Evolutionary conservation across 371 early-diverging fungal species (phyloP), one percentile per base, ranked within the genome.

Genomic region (Chytridium lagenaria): DNA sequence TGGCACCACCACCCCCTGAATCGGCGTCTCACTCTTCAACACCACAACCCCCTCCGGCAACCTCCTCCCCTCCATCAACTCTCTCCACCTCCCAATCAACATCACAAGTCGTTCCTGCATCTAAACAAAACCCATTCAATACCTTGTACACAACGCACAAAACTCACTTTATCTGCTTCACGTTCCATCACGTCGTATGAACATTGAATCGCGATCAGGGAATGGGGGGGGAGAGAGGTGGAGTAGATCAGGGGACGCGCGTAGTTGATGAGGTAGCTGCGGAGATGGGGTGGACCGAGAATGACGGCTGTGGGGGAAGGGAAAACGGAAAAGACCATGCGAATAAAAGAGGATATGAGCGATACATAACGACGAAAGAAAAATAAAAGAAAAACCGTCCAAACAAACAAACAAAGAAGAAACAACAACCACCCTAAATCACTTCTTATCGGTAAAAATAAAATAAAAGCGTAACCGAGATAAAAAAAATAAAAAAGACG

Each of bases 231-330:
- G 75, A 93, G 85, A 64, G 92, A 91, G 0, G 95, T 94, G 5
- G 93, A 92, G 75, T 92, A 94, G 40, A 94, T 90, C 34, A 93
- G 76, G 0, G 95, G 92, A 1, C 93, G 85, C 12, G 93, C 92
- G 77, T 93, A 94, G 72, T 94, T 94, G 76, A 93, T 84, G 50
- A 94, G 72, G 68, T 90, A 94, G 7, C 88, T 78, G 31, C 88
- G 87, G 16, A 92, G 77, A 0, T 81, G 74, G 7, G 78, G 59
- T 19, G 92, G 86, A 3, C 93, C 89, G 50, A 93, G 82, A 1
- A 93, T 79, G 19, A 86, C 92, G 50, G 93, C 94, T 92, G 55
- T n/a, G n/a, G n/a, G n/a, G n/a, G n/a, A n/a, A n/a, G n/a, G n/a
- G n/a, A n/a, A n/a, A n/a, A n/a, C n/a, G n/a, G n/a, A n/a, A n/a